Evolutionary conservation across 176 grass and related monocot species (phyloP).

Genomic region (Elymus sibiricus): DNA sequence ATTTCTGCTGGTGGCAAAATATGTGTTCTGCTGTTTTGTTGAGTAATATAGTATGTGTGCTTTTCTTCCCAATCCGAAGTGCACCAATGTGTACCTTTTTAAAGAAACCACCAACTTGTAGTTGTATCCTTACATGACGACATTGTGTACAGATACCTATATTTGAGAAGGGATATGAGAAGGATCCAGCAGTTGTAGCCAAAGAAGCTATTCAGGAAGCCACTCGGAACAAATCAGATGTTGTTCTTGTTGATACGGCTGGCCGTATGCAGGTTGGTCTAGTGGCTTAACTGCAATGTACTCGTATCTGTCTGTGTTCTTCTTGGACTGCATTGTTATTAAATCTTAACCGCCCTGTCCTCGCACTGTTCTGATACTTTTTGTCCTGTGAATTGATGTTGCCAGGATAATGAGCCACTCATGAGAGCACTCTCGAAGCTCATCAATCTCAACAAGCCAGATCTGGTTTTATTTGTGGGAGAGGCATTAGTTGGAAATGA

Average conservation of each 20-base stretch:
- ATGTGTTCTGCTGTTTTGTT: neutral
- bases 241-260: conserved; percentile 93
- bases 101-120: neutral
- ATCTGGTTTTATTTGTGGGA: conserved; percentile 91
- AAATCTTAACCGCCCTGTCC: neutral
- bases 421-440: conserved; percentile 98
- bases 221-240: conserved; percentile 68
- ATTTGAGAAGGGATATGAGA: conserved; percentile 98
- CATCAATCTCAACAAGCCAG: conserved; percentile 92
- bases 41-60: too few relatives aligned
- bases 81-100: too few relatives aligned
- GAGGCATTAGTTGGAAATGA: conserved; percentile 96
- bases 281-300: neutral
- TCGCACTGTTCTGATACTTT: neutral
- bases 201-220: conserved; percentile 96
- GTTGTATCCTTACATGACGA: neutral
- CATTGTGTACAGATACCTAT: conserved; percentile 72
- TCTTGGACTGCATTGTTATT: neutral
- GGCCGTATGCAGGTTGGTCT: conserved; percentile 77
- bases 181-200: conserved; percentile 86
- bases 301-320: neutral
- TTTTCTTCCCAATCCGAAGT: too few relatives aligned
- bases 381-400: neutral
- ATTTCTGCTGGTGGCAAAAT: neutral
- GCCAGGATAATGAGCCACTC: conserved; percentile 91